These are phyloP conservation scores for Ananas comosus DNA, from an alignment of 176 grass and related monocot genomes.

Conservation along the genomic window DNA sequence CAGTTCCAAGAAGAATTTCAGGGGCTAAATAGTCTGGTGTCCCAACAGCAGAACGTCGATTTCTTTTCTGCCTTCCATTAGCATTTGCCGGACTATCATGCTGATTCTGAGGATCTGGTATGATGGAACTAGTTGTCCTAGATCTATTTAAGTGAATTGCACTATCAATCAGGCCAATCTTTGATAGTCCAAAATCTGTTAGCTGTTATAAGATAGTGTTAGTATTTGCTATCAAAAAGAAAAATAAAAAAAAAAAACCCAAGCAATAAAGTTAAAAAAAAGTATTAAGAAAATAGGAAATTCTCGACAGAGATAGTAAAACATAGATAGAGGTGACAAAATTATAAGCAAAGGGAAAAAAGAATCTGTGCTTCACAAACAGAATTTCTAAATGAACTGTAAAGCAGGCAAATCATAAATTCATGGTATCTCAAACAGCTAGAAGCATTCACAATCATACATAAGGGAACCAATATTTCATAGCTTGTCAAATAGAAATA, in stretches of 20 bases:
- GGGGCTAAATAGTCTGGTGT: slow-evolving; percentile 43
- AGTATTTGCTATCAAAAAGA: background rate
- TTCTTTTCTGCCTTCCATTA: slow-evolving; percentile 8
- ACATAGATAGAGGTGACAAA: no score
- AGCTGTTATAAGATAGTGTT: slow-evolving; percentile 19
- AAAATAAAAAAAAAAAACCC: background rate
- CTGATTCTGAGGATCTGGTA: background rate
- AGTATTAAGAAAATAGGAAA: background rate
- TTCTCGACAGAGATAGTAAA: no score
- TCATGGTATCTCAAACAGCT: no score
- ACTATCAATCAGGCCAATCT: slow-evolving; percentile 33
- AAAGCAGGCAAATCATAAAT: no score
- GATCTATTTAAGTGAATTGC: slow-evolving; percentile 22
- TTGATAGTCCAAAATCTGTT: slow-evolving; percentile 42
- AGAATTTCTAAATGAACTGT: no score
- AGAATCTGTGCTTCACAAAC: no score
- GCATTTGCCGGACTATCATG: background rate
- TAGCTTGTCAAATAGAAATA: no score
- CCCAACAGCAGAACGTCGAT: slow-evolving; percentile 23
- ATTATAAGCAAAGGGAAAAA: no score
- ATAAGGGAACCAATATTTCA: no score
- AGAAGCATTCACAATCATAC: no score
- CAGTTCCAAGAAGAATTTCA: slow-evolving; percentile 41
- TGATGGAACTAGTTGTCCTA: background rate
- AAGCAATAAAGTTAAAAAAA: background rate